Conservation (phyloP, 352 stramenopile species). For the Phytophthora tubulina region DNA sequence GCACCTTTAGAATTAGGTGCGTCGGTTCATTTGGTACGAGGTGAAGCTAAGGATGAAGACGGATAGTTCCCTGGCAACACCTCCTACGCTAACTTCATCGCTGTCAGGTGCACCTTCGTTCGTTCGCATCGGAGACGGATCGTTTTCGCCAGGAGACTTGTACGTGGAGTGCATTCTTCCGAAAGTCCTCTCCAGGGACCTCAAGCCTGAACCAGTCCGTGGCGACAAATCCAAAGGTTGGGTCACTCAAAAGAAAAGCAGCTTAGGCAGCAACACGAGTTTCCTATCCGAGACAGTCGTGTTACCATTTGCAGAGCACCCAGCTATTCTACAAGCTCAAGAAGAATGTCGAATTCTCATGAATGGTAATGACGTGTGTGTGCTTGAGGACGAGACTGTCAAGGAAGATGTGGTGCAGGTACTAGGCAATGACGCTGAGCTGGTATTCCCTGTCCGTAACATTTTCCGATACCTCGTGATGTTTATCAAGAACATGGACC, state of each 20-base stretch:
- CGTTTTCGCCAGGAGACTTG: conserved; percentile 65
- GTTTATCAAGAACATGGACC: conserved; percentile 84
- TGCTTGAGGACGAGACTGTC: conserved; percentile 80
- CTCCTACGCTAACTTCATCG: conserved; percentile 38
- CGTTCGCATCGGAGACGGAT: conserved; percentile 62
- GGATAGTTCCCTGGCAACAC: conserved; percentile 25
- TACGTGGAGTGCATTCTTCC: conserved; percentile 71
- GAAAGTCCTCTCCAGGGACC: conserved; percentile 38
- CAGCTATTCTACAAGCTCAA: conserved; percentile 61
- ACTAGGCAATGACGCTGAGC: conserved; percentile 67
- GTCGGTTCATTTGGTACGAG: conserved; percentile 9
- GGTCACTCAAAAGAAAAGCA: conserved; percentile 23
- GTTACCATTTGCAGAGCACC: conserved; percentile 59
- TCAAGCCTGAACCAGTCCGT: conserved; percentile 12
- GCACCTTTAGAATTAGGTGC: conserved; percentile 12
- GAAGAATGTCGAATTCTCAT: conserved; percentile 68
- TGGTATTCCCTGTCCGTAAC: conserved; percentile 72
- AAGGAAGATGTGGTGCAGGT: conserved; percentile 86
- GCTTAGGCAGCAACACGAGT: conserved; percentile 26
- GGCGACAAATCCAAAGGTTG: conserved; percentile 24
- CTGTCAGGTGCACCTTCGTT: conserved; percentile 38
- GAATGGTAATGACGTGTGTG: conserved; percentile 71
- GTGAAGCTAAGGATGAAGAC: conserved; percentile 32
- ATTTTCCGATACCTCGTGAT: conserved; percentile 87
- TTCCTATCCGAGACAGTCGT: conserved; percentile 40